phyloP scores from a whole-genome alignment of 441 rosid genomes.

The Monsonia emarginata region DNA sequence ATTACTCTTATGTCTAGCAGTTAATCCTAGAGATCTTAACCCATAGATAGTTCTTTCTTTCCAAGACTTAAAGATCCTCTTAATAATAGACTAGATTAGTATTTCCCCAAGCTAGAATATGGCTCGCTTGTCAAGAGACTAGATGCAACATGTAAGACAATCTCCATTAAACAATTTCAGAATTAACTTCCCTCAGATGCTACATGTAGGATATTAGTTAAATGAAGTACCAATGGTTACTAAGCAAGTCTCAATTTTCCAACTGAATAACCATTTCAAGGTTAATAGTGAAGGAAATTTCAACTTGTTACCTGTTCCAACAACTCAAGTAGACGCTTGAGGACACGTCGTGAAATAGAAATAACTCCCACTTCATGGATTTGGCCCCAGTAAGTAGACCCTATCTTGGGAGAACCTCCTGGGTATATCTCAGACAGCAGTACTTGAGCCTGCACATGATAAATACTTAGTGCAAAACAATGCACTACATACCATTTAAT shows the following conservation, averaged over 20 bases:
- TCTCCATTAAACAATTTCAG: neutral
- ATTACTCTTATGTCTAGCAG: neutral
- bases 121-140: neutral
- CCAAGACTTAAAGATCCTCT: neutral
- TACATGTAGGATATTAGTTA: neutral
- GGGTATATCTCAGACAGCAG: constrained; percentile 95
- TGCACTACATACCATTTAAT: neutral
- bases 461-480: constrained; percentile 2
- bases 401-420: constrained; percentile 86
- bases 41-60: neutral
- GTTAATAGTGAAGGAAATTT: constrained; percentile 7
- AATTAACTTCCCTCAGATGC: neutral
- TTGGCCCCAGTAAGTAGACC: constrained; percentile 88
- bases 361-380: constrained; percentile 76
- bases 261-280: neutral
- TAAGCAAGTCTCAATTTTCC: neutral
- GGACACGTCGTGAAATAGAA: constrained; percentile 67
- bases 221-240: neutral
- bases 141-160: constrained; percentile 1
- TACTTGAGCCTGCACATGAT: constrained; percentile 60
- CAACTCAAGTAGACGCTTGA: constrained; percentile 69
- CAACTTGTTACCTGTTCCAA: constrained; percentile 60
- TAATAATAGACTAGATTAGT: neutral
- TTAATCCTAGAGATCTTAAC: neutral
- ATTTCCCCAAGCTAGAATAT: neutral